A percentile compares a stretch with the other conserved stretches of the same genome.
These are phyloP conservation scores for Neonectria magnoliae DNA, from an alignment of 2,329 filamentous ascomycete species.

Conservation along the genomic window DNA sequence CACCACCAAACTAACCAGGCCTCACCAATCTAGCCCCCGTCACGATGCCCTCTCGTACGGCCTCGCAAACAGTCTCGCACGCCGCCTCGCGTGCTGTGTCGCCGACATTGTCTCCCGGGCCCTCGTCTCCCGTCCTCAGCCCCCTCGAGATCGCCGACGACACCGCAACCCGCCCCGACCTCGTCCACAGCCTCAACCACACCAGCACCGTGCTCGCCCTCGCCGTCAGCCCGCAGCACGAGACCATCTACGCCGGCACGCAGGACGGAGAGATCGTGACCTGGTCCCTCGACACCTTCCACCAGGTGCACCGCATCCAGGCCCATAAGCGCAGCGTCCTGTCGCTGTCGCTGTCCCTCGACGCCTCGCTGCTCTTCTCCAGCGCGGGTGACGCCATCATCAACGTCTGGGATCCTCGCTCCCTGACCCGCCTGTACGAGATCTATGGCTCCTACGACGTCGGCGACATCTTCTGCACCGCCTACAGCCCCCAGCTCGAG, in stretches of 20 bases:
- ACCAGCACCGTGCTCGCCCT: slow-evolving; percentile 84
- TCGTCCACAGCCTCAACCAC: slow-evolving; percentile 80
- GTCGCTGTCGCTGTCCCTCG: slow-evolving; percentile 80
- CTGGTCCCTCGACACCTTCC: slow-evolving; percentile 90
- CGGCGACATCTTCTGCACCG: slow-evolving; percentile 95
- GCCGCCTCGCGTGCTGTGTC: slow-evolving; percentile 37
- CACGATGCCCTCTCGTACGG: slow-evolving; percentile 39
- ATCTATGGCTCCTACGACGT: slow-evolving; percentile 95
- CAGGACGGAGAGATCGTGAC: slow-evolving; percentile 93
- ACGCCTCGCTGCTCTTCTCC: slow-evolving; percentile 83
- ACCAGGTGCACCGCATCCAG: slow-evolving; percentile 80
- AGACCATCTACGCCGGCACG: slow-evolving; percentile 89
- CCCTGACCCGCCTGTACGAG: slow-evolving; percentile 81
- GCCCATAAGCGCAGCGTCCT: slow-evolving; percentile 94
- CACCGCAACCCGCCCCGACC: slow-evolving; percentile 59
- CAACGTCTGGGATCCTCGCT: slow-evolving; percentile 88
- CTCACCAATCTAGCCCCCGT: slow-evolving; percentile 24
- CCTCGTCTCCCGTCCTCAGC: slow-evolving; percentile 38
- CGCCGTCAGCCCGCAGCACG: slow-evolving; percentile 78
- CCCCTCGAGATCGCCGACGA: slow-evolving; percentile 40
- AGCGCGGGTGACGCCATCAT: slow-evolving; percentile 93
- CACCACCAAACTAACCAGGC: slow-evolving; percentile 13
- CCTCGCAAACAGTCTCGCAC: slow-evolving; percentile 35
- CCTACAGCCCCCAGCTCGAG: slow-evolving; percentile 81
- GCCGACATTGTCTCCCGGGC: slow-evolving; percentile 35